These are phyloP conservation scores for Gynostemma pentaphyllum DNA, from an alignment of 306 rosid species.

Conservation along the genomic window DNA sequence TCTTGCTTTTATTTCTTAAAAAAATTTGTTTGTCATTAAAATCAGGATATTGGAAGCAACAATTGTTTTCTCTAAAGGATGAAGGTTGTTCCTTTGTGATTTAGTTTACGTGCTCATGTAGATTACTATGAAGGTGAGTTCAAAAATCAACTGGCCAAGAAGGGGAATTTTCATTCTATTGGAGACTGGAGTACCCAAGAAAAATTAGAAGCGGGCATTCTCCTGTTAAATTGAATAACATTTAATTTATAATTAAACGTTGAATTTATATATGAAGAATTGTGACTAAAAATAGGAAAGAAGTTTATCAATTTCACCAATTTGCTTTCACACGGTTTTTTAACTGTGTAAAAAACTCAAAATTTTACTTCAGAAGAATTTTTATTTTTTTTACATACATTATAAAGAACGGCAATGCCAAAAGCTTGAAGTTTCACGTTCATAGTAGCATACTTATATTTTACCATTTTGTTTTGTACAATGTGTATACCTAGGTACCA, in stretches of 20 bases:
- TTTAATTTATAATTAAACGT: too few species aligned
- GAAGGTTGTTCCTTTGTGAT: background rate
- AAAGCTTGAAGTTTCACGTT: too few species aligned
- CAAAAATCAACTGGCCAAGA: background rate
- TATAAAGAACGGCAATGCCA: too few species aligned
- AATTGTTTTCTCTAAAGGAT: background rate
- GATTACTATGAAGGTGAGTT: background rate
- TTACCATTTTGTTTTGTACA: background rate
- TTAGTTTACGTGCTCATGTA: too few species aligned
- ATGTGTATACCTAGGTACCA: too few species aligned
- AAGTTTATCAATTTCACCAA: background rate
- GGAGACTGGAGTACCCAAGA: background rate
- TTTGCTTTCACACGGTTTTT: conserved; percentile 4
- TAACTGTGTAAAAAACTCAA: too few species aligned
- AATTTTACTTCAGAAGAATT: too few species aligned
- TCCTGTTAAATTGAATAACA: too few species aligned
- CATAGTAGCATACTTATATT: background rate
- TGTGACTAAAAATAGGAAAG: too few species aligned
- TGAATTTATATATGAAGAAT: too few species aligned
- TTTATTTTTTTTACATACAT: too few species aligned
- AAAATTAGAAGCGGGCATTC: background rate
- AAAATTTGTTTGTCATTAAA: background rate
- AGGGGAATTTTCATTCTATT: background rate
- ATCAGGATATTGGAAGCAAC: background rate
- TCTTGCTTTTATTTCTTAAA: conserved; percentile 6